These are phyloP conservation scores for Hypoxylon sp. DNA, from an alignment of 2,329 filamentous ascomycete species.

Conservation along the genomic window DNA sequence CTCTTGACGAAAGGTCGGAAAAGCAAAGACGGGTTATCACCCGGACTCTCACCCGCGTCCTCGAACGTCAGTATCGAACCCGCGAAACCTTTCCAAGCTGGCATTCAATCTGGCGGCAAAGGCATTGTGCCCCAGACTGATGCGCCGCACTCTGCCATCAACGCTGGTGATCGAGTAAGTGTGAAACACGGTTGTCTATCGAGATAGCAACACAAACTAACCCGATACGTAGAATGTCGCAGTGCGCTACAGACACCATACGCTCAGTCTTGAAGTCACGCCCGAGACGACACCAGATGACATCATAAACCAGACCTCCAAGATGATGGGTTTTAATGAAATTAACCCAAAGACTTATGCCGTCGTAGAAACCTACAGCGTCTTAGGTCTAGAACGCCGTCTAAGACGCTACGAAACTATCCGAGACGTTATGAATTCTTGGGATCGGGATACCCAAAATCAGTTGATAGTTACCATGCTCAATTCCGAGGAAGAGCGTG, in stretches of 20 bases:
- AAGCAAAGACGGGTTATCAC: conserved; percentile 55
- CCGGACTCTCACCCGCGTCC: conserved; percentile 52
- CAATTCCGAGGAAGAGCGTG: conserved; percentile 66
- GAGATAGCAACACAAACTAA: conserved; percentile 47
- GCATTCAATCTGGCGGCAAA: conserved; percentile 61
- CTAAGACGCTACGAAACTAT: conserved; percentile 88
- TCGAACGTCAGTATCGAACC: conserved; percentile 47
- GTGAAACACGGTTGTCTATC: conserved; percentile 19
- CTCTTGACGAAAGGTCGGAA: conserved; percentile 60
- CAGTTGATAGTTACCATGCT: conserved; percentile 75
- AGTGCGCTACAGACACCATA: conserved; percentile 78
- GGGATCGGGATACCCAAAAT: conserved; percentile 86
- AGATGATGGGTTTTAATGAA: conserved; percentile 69
- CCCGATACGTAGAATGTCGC: conserved; percentile 69
- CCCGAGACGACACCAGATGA: conserved; percentile 81
- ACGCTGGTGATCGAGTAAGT: conserved; percentile 81
- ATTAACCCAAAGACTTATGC: conserved; percentile 76
- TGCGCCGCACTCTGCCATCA: conserved; percentile 84
- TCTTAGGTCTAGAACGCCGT: conserved; percentile 83
- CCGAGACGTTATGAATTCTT: conserved; percentile 90
- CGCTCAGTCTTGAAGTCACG: conserved; percentile 78
- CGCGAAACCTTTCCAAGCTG: conserved; percentile 45
- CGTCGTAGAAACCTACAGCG: conserved; percentile 81
- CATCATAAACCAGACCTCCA: conserved; percentile 76
- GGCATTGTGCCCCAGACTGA: conserved; percentile 70